A percentile compares a stretch with the other conserved stretches of the same genome.
phyloP scores from a whole-genome alignment of 306 rosid species.

The Abrus precatorius region DNA sequence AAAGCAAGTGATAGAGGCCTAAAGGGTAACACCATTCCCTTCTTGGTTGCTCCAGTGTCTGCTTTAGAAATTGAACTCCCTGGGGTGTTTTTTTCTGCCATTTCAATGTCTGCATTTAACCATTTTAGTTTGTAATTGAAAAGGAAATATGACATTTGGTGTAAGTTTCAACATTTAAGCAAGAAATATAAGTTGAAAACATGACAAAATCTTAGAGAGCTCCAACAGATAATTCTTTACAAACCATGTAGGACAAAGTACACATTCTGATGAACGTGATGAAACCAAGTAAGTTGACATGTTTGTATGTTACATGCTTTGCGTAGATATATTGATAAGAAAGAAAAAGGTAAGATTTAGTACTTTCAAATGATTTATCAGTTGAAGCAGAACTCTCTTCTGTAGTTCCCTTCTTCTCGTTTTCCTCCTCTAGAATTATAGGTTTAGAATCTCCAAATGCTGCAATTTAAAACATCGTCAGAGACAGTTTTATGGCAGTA shows the following conservation, averaged over 20 bases:
- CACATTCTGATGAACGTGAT: slow-evolving; percentile 13
- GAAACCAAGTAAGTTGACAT: slow-evolving; percentile 5
- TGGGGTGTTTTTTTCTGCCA: slow-evolving; percentile 42
- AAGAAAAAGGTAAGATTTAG: slow-evolving; percentile 40
- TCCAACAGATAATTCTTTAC: neutral
- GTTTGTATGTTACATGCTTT: neutral
- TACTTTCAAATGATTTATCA: slow-evolving; percentile 40
- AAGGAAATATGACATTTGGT: slow-evolving; percentile 16
- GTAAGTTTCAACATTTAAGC: neutral
- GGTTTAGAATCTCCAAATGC: slow-evolving; percentile 73
- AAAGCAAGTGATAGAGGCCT: slow-evolving; percentile 65
- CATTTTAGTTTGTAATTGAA: slow-evolving; percentile 37
- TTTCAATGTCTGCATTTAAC: slow-evolving; percentile 48
- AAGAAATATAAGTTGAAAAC: slow-evolving; percentile 23
- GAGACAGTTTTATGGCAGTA: neutral
- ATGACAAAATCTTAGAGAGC: slow-evolving; percentile 7
- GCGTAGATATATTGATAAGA: neutral
- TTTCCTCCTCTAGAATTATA: slow-evolving; percentile 54
- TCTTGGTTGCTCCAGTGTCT: slow-evolving; percentile 41
- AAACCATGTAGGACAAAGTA: neutral
- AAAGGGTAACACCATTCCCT: slow-evolving; percentile 65
- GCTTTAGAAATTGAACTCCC: slow-evolving; percentile 46
- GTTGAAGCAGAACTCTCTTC: slow-evolving; percentile 46
- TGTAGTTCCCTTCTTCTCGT: slow-evolving; percentile 7
- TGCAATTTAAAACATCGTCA: slow-evolving; percentile 49